Evolutionary conservation across 2,329 filamentous ascomycete species (phyloP), one percentile per base, ranked within the genome.

Genomic region (Calonectria leucothoes): DNA sequence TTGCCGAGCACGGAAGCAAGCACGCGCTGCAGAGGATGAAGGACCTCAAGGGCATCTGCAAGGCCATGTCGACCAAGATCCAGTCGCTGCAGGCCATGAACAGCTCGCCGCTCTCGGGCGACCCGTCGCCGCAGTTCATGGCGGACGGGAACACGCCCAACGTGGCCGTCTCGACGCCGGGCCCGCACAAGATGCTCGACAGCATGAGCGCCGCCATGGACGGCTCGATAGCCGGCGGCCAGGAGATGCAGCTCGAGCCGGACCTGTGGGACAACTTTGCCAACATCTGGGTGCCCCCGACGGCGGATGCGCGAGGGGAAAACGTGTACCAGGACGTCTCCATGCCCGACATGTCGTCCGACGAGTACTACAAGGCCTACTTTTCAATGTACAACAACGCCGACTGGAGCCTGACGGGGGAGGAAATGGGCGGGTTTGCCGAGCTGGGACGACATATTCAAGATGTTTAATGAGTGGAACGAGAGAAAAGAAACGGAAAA

Each of bases 341-440:
- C 39, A 78, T 80, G 71, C 69, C 74, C 29, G 78, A 80, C 33
- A 61, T 80, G 7, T 76, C 77, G 7, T 75, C 74, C 3, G 78
- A 80, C 33, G 78, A 79, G 70, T 79, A 79, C 57, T 80, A 78
- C 70, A 80, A 80, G 66, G 77, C 78, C 49, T 80, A 79, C 49
- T 80, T 80, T 69, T 80, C 78, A 23, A 80, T 80, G 78, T 80
- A 80, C 23, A 80, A 80, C 25, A 80, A 80, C 7, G 77, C 78
- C 14, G 78, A 80, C 10, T 80, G 78, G 78, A 79, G 80, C 51
- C 77, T 80, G 10, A 80, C 78, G 3, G 78, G 78, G 57, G 78
- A 80, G 31, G 78, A 80, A 52, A 77, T 77, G n/a, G 77, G 78
- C 6, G 78, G 80, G 33, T 80, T 80, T 75, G 78, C 78, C 1